Percentiles rank a stretch among this genome's conserved stretches.
phyloP scores from a whole-genome alignment of 1,284 basidiomycete genomes.

The Cutaneotrichosporon curvatum region DNA sequence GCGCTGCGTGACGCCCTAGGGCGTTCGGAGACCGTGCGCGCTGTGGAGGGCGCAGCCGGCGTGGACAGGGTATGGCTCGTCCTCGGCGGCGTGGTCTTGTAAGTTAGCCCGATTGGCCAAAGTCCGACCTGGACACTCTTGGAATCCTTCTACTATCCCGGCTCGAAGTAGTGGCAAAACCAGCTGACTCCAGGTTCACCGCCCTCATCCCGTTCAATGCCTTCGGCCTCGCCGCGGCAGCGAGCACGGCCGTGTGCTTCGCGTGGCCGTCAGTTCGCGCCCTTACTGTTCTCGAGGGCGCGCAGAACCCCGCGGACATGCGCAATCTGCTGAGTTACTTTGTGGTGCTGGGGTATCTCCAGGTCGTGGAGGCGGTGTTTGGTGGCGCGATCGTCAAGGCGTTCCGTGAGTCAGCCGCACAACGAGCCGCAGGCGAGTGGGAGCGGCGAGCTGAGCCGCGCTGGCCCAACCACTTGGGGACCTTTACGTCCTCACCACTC shows the following conservation, averaged over 20 bases:
- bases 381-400: background rate
- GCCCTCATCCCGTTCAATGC: conserved; percentile 38
- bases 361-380: conserved; percentile 25
- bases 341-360: conserved; percentile 36
- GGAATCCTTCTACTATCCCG: too few relatives aligned
- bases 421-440: too few relatives aligned
- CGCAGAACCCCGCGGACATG: conserved; percentile 11
- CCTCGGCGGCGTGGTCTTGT: conserved; percentile 25
- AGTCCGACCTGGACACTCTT: too few relatives aligned
- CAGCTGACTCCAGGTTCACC: conserved; percentile 29
- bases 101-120: conserved; percentile 14
- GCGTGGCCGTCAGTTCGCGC: conserved; percentile 30
- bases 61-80: conserved; percentile 36
- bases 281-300: conserved; percentile 23
- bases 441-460: background rate
- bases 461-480: too few relatives aligned
- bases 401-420: conserved; percentile 9
- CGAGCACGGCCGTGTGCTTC: conserved; percentile 30
- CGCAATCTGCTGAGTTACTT: conserved; percentile 37
- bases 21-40: conserved; percentile 19
- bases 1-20: conserved; percentile 27
- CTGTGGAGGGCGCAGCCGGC: conserved; percentile 27
- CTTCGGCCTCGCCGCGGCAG: conserved; percentile 31
- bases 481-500: too few relatives aligned
- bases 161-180: too few relatives aligned